Evolutionary conservation across 495 filamentous ascomycete species (phyloP).

Genomic region (Glutinoglossum americanum): DNA sequence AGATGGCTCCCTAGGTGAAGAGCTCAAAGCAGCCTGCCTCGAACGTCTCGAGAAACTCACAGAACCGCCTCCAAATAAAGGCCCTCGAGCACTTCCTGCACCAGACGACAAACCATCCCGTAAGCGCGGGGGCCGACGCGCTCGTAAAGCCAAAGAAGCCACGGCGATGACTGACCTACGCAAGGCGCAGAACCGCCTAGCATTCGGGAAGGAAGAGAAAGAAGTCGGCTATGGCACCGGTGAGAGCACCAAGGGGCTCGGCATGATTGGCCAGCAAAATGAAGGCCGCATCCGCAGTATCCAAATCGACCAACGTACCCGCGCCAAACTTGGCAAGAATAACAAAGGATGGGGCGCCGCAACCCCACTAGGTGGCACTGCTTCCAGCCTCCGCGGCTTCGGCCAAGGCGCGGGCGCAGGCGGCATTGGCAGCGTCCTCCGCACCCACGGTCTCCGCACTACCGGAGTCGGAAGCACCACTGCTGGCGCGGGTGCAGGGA

Average conservation of each 20-base stretch:
- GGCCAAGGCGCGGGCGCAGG: conserved; percentile 31
- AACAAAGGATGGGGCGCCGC: conserved; percentile 86
- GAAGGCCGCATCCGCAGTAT: conserved; percentile 68
- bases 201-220: conserved; percentile 86
- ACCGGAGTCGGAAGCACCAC: conserved; percentile 49
- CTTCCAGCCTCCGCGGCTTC: conserved; percentile 60
- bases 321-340: conserved; percentile 81
- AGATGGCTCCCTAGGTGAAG: conserved; percentile 65
- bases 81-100: conserved; percentile 67
- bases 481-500: conserved; percentile 39
- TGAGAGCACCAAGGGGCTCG: conserved; percentile 68
- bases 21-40: conserved; percentile 63
- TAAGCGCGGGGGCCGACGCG: conserved; percentile 81
- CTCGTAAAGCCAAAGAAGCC: conserved; percentile 90
- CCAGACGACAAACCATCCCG: conserved; percentile 89
- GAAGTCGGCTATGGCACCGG: conserved; percentile 84
- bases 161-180: conserved; percentile 91
- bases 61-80: conserved; percentile 82
- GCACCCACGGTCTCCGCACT: conserved; percentile 48
- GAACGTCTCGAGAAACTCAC: conserved; percentile 85
- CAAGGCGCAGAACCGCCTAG: conserved; percentile 90
- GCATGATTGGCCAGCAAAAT: conserved; percentile 81
- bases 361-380: conserved; percentile 41
- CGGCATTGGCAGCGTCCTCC: conserved; percentile 42
- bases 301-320: conserved; percentile 82